Conservation (phyloP, 805 yeast genomes). For the Wickerhamomyces rabaulensis region DNA sequence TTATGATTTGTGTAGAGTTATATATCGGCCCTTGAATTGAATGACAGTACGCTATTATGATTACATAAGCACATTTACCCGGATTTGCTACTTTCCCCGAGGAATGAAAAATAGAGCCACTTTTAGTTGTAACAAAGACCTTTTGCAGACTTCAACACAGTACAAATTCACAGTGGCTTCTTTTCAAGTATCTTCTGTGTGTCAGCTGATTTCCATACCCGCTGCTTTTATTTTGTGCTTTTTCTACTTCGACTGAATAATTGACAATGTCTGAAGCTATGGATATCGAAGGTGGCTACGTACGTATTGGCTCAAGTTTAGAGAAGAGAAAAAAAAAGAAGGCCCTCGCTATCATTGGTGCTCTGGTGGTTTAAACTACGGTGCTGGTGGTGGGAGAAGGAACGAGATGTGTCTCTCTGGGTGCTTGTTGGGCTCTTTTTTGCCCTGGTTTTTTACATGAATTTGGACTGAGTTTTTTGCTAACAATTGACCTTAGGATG, state of each 20-base stretch:
- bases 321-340: background rate
- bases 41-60: no score
- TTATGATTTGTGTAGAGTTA: no score
- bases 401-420: background rate
- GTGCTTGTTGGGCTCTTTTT: background rate
- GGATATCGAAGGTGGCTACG: slow-evolving; percentile 4
- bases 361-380: background rate
- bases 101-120: no score
- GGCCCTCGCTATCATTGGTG: background rate
- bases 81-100: no score
- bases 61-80: background rate
- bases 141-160: no score
- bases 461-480: background rate
- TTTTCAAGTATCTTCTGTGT: no score
- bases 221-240: no score
- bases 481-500: slow-evolving; percentile 15
- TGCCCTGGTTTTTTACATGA: no score
- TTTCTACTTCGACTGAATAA: background rate
- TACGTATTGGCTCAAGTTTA: background rate
- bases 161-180: no score
- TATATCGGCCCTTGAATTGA: no score
- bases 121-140: no score
- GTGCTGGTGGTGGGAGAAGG: background rate
- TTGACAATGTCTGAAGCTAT: slow-evolving; percentile 2
- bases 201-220: no score